Evolutionary conservation across 1,139 yeast species (phyloP), one percentile per base, ranked within the genome.

Genomic region (Saccharomycopsis crataegensis): DNA sequence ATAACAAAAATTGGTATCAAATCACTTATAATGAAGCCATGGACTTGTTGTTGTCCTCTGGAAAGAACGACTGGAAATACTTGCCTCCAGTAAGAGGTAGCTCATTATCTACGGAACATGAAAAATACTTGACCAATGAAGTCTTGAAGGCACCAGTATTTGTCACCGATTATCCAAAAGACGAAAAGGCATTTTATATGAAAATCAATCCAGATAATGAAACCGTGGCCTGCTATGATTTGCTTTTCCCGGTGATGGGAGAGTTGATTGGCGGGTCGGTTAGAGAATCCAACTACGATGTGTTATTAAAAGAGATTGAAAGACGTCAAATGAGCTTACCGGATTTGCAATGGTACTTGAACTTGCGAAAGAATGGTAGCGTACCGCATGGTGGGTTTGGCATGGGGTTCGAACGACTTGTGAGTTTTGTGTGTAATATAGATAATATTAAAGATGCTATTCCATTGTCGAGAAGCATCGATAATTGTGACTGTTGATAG

Each of bases 361-460:
- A 82, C 2, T 73, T 86, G 8, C 74, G 99, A 56, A 72, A 73
- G 59, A 83, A 86, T 60, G 99, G 98, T 0, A 73, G 86, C 6
- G 83, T 84, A 40, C 96, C 97, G 0, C 98, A 91, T 65, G 99
- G 99, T 47, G 99, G 99, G 0, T 94, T 86, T 68, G 99, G 99
- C 0, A 74, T 94, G 74, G 99, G 99, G 0, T 82, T 91, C 62
- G 99, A 94, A 66, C 73, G 99, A 58, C 69, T 93, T 44, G 68
- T 94, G 16, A 81, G 86, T 48, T 91, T 83, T 62, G 70, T 89
- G 53, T 73, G 80, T 7, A 93, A 85, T 2, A 68, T 75, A 37
- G 95, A 87, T 46, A 89, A 87, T 64, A 79, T 94, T 48, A 77
- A 87, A 62, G 99, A 94, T 62, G 86, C 88, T 2, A 82, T 88